Percentiles rank a stretch among this genome's conserved stretches.
phyloP scores from a whole-genome alignment of 1,139 yeast species.

The Lizanozyma gosingica region DNA sequence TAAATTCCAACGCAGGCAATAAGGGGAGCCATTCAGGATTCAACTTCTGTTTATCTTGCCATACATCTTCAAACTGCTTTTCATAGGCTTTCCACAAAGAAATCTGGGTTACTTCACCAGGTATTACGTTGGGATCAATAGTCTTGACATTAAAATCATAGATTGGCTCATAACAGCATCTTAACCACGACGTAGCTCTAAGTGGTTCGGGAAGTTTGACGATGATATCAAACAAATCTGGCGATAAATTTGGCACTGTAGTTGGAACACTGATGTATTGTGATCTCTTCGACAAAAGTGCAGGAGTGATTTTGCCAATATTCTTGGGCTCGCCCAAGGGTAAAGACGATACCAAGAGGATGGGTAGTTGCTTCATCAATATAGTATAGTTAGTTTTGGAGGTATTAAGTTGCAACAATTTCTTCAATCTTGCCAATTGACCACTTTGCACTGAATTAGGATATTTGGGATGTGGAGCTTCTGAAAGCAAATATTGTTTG shows the following conservation, averaged over 20 bases:
- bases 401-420: constrained; percentile 22
- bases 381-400: constrained; percentile 34
- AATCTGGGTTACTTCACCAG: constrained; percentile 89
- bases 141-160: constrained; percentile 18
- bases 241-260: constrained; percentile 49
- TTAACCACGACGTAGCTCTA: constrained; percentile 91
- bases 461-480: constrained; percentile 27
- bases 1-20: constrained; percentile 92
- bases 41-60: constrained; percentile 34
- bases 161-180: constrained; percentile 80
- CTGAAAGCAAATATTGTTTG: constrained; percentile 30
- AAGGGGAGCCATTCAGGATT: constrained; percentile 48
- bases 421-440: constrained; percentile 23
- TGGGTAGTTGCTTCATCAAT: constrained; percentile 50
- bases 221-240: constrained; percentile 53
- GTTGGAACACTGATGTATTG: constrained; percentile 42
- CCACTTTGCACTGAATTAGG: constrained; percentile 24
- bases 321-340: constrained; percentile 17
- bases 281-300: constrained; percentile 26
- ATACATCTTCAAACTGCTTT: constrained; percentile 53
- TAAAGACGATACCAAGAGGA: constrained; percentile 39
- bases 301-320: constrained; percentile 14
- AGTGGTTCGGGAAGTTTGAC: constrained; percentile 72
- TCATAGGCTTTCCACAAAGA: constrained; percentile 96
- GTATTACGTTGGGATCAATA: constrained; percentile 15